phyloP scores from a whole-genome alignment of 1,139 yeast species.

The Suhomyces choctaworum region DNA sequence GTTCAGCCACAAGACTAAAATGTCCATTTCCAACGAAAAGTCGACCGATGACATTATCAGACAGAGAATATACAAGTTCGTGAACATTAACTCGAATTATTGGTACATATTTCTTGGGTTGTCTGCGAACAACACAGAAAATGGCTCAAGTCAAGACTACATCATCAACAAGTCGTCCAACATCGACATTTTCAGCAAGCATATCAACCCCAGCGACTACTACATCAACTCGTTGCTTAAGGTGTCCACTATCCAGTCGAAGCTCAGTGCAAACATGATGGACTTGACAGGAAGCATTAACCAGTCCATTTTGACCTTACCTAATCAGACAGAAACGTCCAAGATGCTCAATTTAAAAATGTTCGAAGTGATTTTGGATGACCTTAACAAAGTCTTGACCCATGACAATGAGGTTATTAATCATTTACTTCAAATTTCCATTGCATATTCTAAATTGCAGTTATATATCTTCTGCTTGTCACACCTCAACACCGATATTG shows the following conservation, averaged over 20 bases:
- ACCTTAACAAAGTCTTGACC: conserved; percentile 23
- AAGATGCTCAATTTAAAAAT: conserved; percentile 42
- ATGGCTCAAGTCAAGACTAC: conserved; percentile 46
- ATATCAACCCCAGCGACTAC: conserved; percentile 27
- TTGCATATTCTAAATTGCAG: conserved; percentile 44
- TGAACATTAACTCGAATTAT: conserved; percentile 45
- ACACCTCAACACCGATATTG: conserved; percentile 27
- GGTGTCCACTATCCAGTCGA: conserved; percentile 44
- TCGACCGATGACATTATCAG: conserved; percentile 39
- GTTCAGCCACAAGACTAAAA: conserved; percentile 45
- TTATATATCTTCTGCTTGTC: conserved; percentile 41
- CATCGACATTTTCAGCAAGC: conserved; percentile 25
- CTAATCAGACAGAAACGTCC: conserved; percentile 26
- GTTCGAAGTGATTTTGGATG: conserved; percentile 45
- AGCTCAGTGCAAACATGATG: conserved; percentile 43
- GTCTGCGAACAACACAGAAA: conserved; percentile 39
- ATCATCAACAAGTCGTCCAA: conserved; percentile 40
- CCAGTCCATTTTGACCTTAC: conserved; percentile 18
- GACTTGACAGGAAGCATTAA: conserved; percentile 26
- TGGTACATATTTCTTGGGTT: conserved; percentile 47
- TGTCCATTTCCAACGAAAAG: conserved; percentile 35
- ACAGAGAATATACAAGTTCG: conserved; percentile 47
- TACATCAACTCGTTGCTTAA: conserved; percentile 43
- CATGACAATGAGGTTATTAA: conserved; percentile 21
- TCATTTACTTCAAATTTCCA: conserved; percentile 33